These are phyloP conservation scores for Stephania japonica DNA, from an alignment of 164 flowering plant species.

Conservation along the genomic window DNA sequence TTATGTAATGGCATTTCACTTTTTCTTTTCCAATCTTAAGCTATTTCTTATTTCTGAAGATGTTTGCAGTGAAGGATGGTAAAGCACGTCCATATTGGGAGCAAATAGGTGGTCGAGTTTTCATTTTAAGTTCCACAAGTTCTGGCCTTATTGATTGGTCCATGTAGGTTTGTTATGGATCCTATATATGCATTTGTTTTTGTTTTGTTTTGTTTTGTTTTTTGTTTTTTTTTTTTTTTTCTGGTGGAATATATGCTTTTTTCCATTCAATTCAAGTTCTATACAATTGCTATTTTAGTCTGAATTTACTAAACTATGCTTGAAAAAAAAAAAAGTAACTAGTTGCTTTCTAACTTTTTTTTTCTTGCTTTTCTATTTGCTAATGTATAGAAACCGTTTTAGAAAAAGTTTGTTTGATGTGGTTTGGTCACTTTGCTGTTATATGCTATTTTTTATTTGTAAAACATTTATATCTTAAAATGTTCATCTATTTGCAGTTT, in stretches of 20 bases:
- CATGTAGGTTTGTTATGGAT: slow-evolving; percentile 45
- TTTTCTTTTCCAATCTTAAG: slow-evolving; percentile 8
- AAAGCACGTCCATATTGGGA: slow-evolving; percentile 57
- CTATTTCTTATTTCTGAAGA: slow-evolving; percentile 35
- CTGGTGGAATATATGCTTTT: not conserved
- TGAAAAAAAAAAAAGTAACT: no score
- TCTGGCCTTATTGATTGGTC: slow-evolving; percentile 72
- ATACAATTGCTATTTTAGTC: not conserved
- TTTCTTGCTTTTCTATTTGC: no score
- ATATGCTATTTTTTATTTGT: not conserved
- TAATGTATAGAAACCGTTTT: no score
- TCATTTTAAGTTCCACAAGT: slow-evolving; percentile 44
- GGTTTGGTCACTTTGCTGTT: not conserved
- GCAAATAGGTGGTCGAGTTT: slow-evolving; percentile 48
- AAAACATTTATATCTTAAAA: slow-evolving; percentile 7
- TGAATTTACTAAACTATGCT: no score
- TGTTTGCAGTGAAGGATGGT: slow-evolving; percentile 63
- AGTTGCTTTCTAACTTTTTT: no score
- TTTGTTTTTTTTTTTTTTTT: not conserved
- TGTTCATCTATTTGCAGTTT: slow-evolving; percentile 44
- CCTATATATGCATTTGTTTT: slow-evolving; percentile 1
- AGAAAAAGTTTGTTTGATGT: no score
- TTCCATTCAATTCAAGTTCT: not conserved
- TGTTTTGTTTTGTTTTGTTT: no score
- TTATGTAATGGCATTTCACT: not conserved